Evolutionary conservation across 306 rosid genomes (phyloP).

Genomic region (Cotoneaster glaucophyllus): DNA sequence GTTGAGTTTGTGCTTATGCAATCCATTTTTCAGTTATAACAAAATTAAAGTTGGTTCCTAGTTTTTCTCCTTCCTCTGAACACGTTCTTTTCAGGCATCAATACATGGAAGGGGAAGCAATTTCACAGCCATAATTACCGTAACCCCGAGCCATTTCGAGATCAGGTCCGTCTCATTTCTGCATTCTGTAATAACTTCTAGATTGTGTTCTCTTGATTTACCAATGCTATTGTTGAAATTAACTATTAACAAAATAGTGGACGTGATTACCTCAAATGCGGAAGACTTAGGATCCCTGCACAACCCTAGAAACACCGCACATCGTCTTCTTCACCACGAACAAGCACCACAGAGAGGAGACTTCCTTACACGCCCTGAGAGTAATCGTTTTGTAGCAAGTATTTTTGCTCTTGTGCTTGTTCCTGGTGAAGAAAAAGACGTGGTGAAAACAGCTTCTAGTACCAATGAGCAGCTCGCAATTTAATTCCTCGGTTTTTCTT

Average conservation of each 20-base stretch:
- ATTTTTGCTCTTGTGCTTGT: no score
- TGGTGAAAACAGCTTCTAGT: neutral
- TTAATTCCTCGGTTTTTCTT: neutral
- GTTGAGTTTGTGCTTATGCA: neutral
- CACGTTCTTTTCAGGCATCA: conserved; percentile 17
- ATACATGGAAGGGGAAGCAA: conserved; percentile 37
- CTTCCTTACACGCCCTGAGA: no score
- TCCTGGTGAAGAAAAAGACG: no score
- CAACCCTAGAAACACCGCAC: no score
- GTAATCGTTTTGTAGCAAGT: no score
- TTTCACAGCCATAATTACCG: conserved; percentile 51
- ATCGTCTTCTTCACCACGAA: no score
- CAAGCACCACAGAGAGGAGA: no score
- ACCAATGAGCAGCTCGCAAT: no score
- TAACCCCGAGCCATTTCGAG: conserved; percentile 31
- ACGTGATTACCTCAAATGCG: no score
- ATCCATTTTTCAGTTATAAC: neutral
- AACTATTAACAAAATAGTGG: no score
- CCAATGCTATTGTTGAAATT: neutral
- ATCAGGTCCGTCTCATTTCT: conserved; percentile 37
- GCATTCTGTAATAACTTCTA: neutral
- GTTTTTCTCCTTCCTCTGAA: neutral
- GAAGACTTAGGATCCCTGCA: no score
- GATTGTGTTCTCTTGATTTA: neutral
- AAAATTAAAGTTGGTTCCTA: neutral